A percentile compares a stretch with the other conserved stretches of the same genome.
Evolutionary conservation across 2,329 filamentous ascomycete genomes (phyloP).

Genomic region (Lomentospora prolificans): DNA sequence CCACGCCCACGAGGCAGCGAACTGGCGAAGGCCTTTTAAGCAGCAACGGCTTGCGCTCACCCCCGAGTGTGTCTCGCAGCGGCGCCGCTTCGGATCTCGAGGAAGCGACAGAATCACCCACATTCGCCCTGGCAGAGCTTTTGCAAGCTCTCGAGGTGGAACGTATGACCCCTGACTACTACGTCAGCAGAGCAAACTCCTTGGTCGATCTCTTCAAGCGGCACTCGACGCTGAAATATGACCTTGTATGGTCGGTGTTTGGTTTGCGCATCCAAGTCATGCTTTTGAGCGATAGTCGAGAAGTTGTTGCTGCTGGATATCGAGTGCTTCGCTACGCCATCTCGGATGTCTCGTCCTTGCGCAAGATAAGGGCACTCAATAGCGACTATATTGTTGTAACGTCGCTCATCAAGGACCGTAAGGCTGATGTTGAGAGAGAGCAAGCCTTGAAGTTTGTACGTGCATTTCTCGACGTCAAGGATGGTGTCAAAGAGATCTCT

Average conservation of each 20-base stretch:
- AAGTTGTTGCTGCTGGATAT: constrained; percentile 92
- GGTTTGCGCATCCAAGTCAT: constrained; percentile 89
- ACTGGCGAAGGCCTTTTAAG: constrained; percentile 34
- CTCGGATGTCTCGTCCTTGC: constrained; percentile 79
- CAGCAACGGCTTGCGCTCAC: constrained; percentile 43
- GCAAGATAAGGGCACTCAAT: constrained; percentile 77
- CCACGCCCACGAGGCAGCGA: constrained; percentile 43
- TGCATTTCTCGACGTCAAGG: constrained; percentile 91
- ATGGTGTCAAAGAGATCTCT: constrained; percentile 79
- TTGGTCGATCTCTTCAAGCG: constrained; percentile 95
- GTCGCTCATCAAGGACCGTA: constrained; percentile 89
- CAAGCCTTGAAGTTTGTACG: constrained; percentile 95
- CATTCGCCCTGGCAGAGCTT: constrained; percentile 80
- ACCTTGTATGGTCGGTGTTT: constrained; percentile 92
- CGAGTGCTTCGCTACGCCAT: constrained; percentile 90
- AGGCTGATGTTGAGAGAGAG: constrained; percentile 93
- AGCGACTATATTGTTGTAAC: constrained; percentile 88
- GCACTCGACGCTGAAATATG: constrained; percentile 88
- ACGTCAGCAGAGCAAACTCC: constrained; percentile 83
- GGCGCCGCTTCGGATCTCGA: constrained; percentile 54
- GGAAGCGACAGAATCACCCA: constrained; percentile 73
- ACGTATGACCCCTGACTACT: constrained; percentile 86
- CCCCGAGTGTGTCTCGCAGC: constrained; percentile 44
- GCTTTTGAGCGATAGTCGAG: constrained; percentile 88
- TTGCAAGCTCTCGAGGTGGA: constrained; percentile 81